phyloP scores from a whole-genome alignment of 352 stramenopile species.

The Pythium aristosporum region DNA sequence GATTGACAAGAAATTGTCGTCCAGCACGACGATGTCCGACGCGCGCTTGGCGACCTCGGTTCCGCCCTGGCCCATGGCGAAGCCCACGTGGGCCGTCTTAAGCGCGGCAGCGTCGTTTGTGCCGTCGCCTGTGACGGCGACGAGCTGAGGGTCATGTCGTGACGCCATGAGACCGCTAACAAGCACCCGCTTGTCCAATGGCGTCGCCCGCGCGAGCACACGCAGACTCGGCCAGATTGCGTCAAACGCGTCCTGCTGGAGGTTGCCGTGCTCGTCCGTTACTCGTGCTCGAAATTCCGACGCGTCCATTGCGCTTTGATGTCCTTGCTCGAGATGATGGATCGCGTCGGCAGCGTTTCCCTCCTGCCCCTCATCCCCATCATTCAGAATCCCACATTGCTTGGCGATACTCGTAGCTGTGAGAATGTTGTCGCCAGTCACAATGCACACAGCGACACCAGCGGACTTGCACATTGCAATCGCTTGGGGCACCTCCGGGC shows the following conservation, averaged over 20 bases:
- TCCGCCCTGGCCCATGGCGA: constrained; percentile 80
- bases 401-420: constrained; percentile 96
- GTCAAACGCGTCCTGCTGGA: constrained; percentile 90
- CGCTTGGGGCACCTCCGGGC: constrained; percentile 92
- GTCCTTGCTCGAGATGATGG: constrained; percentile 46
- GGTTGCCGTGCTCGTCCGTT: constrained; percentile 65
- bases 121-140: constrained; percentile 77
- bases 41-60: constrained; percentile 36
- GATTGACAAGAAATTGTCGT: constrained; percentile 94
- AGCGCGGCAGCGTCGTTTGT: constrained; percentile 82
- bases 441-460: constrained; percentile 99
- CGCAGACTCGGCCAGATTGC: constrained; percentile 90
- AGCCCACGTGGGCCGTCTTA: constrained; percentile 63
- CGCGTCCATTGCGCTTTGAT: constrained; percentile 12
- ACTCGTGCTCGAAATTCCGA: constrained; percentile 83
- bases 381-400: constrained; percentile 93
- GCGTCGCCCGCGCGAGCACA: constrained; percentile 94
- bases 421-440: constrained; percentile 98
- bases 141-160: constrained; percentile 67
- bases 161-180: constrained; percentile 92
- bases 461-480: constrained; percentile 93
- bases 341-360: too few relatives aligned
- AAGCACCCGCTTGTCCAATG: constrained; percentile 96
- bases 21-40: constrained; percentile 92
- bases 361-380: constrained; percentile 36